phyloP scores from a whole-genome alignment of 2,329 filamentous ascomycete species.

The Alternaria rosae region DNA sequence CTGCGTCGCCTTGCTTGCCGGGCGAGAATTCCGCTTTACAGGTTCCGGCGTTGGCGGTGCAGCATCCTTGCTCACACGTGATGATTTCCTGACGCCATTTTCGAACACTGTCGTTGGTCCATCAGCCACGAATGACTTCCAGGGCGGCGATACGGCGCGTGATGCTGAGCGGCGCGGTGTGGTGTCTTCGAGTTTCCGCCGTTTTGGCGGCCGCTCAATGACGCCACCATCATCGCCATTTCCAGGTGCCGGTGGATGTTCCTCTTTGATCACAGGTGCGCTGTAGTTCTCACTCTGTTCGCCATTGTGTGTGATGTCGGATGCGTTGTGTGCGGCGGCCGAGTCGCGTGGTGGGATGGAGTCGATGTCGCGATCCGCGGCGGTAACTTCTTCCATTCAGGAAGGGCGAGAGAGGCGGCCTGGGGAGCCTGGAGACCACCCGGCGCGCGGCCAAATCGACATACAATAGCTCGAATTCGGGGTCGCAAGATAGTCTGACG shows the following conservation, averaged over 20 bases:
- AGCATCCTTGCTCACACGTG: slow-evolving; percentile 59
- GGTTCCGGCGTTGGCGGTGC: slow-evolving; percentile 58
- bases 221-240: slow-evolving; percentile 33
- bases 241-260: slow-evolving; percentile 24
- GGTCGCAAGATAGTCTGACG: slow-evolving; percentile 31
- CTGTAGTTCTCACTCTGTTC: slow-evolving; percentile 18
- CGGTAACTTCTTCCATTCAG: slow-evolving; percentile 44
- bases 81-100: slow-evolving; percentile 68
- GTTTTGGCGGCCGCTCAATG: slow-evolving; percentile 61
- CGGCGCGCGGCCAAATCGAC: slow-evolving; percentile 38
- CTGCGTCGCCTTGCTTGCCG: slow-evolving; percentile 35
- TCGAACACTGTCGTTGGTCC: slow-evolving; percentile 85
- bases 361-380: slow-evolving; percentile 41
- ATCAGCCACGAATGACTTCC: slow-evolving; percentile 85
- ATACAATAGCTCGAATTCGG: slow-evolving; percentile 34
- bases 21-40: slow-evolving; percentile 45
- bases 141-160: slow-evolving; percentile 79
- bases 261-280: slow-evolving; percentile 40
- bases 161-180: slow-evolving; percentile 47
- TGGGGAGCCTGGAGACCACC: slow-evolving; percentile 44
- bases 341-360: slow-evolving; percentile 34
- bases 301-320: slow-evolving; percentile 27
- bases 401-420: slow-evolving; percentile 34
- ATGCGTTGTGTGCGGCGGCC: slow-evolving; percentile 26
- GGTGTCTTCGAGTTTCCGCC: slow-evolving; percentile 62